A percentile compares a stretch with the other conserved stretches of the same genome.
These are phyloP conservation scores for Myotisia sp. DNA, from an alignment of 2,329 filamentous ascomycete genomes.

Conservation along the genomic window DNA sequence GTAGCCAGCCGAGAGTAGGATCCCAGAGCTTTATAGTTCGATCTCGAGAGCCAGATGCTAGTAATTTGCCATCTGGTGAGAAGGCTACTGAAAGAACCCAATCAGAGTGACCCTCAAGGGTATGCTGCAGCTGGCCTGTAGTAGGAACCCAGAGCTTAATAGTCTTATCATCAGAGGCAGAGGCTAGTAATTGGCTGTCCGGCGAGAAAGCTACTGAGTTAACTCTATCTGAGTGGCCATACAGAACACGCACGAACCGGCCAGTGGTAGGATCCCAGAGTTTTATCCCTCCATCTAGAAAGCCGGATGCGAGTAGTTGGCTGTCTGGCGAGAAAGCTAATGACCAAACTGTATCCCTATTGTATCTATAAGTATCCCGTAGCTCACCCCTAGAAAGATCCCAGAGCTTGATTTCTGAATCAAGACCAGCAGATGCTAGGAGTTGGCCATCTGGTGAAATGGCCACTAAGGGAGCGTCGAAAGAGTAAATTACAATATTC, in stretches of 20 bases:
- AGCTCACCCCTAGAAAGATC: not conserved
- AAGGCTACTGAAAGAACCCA: constrained; percentile 2
- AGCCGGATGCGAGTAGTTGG: constrained; percentile 1
- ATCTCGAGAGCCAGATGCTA: not conserved
- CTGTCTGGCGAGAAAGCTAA: constrained; percentile 4
- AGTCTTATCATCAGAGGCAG: constrained; percentile 87
- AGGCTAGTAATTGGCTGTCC: constrained; percentile 46
- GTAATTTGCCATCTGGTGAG: not conserved
- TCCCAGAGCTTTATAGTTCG: constrained; percentile 2
- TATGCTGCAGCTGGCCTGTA: constrained; percentile 70
- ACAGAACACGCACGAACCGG: not conserved
- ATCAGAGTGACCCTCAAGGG: constrained; percentile 50
- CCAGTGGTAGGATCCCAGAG: constrained; percentile 5
- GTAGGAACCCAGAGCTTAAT: constrained; percentile 91
- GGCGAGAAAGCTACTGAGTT: constrained; percentile 3
- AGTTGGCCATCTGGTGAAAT: not conserved
- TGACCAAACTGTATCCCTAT: no score
- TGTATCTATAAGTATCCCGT: no score
- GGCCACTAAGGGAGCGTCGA: not conserved
- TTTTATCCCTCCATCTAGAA: constrained; percentile 1
- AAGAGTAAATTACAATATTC: no score
- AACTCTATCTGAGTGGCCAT: constrained; percentile 2
- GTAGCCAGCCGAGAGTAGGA: constrained; percentile 3
- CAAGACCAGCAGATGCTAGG: not conserved
- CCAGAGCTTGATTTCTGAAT: constrained; percentile 14